Percentiles rank a stretch among this genome's conserved stretches.
Conservation (phyloP, 2,329 filamentous ascomycete species). For the Fusarium xylarioides region DNA sequence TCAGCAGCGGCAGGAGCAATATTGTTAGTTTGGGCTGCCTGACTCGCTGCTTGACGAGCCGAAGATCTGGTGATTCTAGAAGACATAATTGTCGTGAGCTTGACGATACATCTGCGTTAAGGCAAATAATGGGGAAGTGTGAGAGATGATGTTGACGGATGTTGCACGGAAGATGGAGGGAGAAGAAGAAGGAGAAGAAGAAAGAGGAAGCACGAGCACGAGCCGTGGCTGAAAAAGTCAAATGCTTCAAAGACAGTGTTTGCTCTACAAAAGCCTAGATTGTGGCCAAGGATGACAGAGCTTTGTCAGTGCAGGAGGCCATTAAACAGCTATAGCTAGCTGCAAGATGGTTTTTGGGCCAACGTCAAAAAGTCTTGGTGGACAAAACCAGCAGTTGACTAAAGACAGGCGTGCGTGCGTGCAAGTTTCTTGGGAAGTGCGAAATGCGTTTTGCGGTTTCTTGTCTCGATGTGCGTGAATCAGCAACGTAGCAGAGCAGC, state of each 20-base stretch:
- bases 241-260: constrained; percentile 26
- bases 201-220: constrained; percentile 26
- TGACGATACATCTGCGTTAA: constrained; percentile 37
- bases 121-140: constrained; percentile 29
- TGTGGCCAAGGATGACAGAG: constrained; percentile 4
- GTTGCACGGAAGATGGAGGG: constrained; percentile 30
- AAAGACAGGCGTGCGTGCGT: neutral
- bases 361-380: neutral
- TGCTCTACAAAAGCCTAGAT: constrained; percentile 9
- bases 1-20: constrained; percentile 51
- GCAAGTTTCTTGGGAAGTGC: constrained; percentile 5
- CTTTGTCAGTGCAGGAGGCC: neutral
- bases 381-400: constrained; percentile 3
- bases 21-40: constrained; percentile 58
- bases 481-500: constrained; percentile 28
- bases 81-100: constrained; percentile 79
- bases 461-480: constrained; percentile 36
- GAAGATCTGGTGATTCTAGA: constrained; percentile 95
- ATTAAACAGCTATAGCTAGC: neutral
- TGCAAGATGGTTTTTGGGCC: constrained; percentile 4
- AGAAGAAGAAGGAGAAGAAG: constrained; percentile 1
- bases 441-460: constrained; percentile 18
- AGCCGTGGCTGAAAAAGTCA: constrained; percentile 22
- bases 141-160: constrained; percentile 17
- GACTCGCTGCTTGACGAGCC: constrained; percentile 84